These are phyloP conservation scores for Usnea hakonensis DNA, from an alignment of 495 filamentous ascomycete genomes.

Conservation along the genomic window DNA sequence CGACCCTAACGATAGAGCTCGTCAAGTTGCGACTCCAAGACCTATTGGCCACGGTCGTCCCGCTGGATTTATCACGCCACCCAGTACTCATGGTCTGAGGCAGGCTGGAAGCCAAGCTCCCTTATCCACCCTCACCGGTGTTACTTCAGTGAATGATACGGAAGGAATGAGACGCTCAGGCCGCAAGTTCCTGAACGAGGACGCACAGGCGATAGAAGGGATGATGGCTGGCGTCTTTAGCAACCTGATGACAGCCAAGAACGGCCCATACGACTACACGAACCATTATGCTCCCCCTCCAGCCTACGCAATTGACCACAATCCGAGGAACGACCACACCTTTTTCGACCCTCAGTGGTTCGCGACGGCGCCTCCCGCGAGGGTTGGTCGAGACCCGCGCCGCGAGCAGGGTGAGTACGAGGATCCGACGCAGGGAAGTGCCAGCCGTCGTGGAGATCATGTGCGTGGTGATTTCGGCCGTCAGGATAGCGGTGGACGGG, in stretches of 20 bases:
- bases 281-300: neutral
- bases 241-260: neutral
- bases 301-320: neutral
- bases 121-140: neutral
- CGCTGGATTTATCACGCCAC: neutral
- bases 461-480: neutral
- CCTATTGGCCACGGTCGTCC: conserved; percentile 12
- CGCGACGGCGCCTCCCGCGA: conserved; percentile 1
- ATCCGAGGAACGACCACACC: neutral
- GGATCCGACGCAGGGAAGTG: neutral
- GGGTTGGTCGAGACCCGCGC: conserved; percentile 2
- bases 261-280: neutral
- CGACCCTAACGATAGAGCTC: neutral
- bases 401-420: neutral
- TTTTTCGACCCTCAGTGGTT: conserved; percentile 2
- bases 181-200: neutral
- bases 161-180: neutral
- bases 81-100: neutral
- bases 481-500: neutral
- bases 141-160: neutral
- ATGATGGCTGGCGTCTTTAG: neutral
- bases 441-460: neutral
- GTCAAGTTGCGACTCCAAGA: neutral
- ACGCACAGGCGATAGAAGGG: neutral
- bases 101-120: neutral